A percentile compares a stretch with the other conserved stretches of the same genome.
Evolutionary conservation across 1,284 basidiomycete genomes (phyloP).

Genomic region (Grifola frondosa): DNA sequence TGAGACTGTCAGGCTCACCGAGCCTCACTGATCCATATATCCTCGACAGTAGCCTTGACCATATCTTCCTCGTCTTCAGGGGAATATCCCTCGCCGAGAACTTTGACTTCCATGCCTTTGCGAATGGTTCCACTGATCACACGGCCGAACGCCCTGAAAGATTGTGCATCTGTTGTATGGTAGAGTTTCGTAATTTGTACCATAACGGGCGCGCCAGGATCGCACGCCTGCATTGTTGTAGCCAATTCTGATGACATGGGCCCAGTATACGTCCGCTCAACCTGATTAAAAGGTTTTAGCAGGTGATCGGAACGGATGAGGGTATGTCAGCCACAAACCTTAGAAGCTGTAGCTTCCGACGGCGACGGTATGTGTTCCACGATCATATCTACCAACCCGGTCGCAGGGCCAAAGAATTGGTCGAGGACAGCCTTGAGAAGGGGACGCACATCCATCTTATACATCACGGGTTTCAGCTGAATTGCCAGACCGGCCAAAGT

Average conservation of each 20-base stretch:
- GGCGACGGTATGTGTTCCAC: conserved; percentile 89
- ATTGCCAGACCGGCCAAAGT: conserved; percentile 86
- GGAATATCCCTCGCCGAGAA: conserved; percentile 97
- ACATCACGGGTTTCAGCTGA: conserved; percentile 88
- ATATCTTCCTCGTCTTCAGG: conserved; percentile 99
- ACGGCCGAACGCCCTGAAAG: conserved; percentile 94
- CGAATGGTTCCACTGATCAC: conserved; percentile 89
- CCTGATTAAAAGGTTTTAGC: conserved; percentile 38
- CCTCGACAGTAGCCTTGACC: conserved; percentile 83
- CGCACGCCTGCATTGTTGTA: conserved; percentile 78
- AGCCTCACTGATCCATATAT: conserved; percentile 88
- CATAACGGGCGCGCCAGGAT: conserved; percentile 86
- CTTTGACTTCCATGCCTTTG: conserved; percentile 86
- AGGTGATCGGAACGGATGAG: no score
- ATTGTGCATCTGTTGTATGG: conserved; percentile 93
- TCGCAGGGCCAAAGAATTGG: conserved; percentile 92
- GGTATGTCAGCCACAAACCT: conserved; percentile 47
- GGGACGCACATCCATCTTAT: conserved; percentile 97
- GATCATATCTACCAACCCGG: conserved; percentile 91
- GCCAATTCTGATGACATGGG: conserved; percentile 81
- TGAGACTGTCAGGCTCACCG: conserved; percentile 46
- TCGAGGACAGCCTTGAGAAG: conserved; percentile 91
- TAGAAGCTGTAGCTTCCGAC: conserved; percentile 62
- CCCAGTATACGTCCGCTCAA: conserved; percentile 83
- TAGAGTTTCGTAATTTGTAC: conserved; percentile 94